Conservation (phyloP, 2,329 filamentous ascomycete species). For the Chaetomiaceae sp. region DNA sequence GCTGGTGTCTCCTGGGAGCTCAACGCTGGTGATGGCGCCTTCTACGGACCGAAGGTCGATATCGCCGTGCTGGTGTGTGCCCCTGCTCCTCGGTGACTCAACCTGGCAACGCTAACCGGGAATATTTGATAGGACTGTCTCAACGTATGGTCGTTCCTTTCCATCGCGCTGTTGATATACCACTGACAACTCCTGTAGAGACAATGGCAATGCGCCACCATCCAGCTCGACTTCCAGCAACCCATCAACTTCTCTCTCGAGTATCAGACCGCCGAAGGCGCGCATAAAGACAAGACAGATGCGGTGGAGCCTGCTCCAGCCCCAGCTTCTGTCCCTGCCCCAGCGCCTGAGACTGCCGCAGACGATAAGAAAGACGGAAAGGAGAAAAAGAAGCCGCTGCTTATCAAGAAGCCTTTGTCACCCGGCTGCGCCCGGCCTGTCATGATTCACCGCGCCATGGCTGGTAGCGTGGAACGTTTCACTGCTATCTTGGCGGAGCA, state of each 20-base stretch:
- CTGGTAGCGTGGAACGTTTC: slow-evolving; percentile 58
- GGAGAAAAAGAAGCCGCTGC: slow-evolving; percentile 39
- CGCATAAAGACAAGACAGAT: slow-evolving; percentile 31
- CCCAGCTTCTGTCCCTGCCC: slow-evolving; percentile 23
- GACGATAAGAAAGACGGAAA: slow-evolving; percentile 33
- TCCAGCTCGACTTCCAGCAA: slow-evolving; percentile 88
- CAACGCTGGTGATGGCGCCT: slow-evolving; percentile 92
- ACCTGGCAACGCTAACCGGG: neutral
- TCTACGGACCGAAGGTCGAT: slow-evolving; percentile 98
- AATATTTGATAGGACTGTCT: slow-evolving; percentile 22
- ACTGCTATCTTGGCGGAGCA: slow-evolving; percentile 78
- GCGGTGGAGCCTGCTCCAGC: slow-evolving; percentile 24
- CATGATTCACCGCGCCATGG: slow-evolving; percentile 85
- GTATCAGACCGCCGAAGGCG: slow-evolving; percentile 70
- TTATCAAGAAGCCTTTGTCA: slow-evolving; percentile 50
- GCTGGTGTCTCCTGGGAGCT: slow-evolving; percentile 72
- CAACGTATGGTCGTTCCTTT: slow-evolving; percentile 14
- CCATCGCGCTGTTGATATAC: neutral
- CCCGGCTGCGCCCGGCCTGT: slow-evolving; percentile 74
- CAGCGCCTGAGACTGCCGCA: slow-evolving; percentile 25
- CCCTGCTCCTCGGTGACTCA: neutral
- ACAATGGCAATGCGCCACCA: slow-evolving; percentile 78
- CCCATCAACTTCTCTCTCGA: slow-evolving; percentile 82
- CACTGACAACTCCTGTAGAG: slow-evolving; percentile 13
- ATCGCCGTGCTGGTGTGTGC: slow-evolving; percentile 64